Conservation (phyloP, 2,329 filamentous ascomycete species). For the Talaromyces sp. region DNA sequence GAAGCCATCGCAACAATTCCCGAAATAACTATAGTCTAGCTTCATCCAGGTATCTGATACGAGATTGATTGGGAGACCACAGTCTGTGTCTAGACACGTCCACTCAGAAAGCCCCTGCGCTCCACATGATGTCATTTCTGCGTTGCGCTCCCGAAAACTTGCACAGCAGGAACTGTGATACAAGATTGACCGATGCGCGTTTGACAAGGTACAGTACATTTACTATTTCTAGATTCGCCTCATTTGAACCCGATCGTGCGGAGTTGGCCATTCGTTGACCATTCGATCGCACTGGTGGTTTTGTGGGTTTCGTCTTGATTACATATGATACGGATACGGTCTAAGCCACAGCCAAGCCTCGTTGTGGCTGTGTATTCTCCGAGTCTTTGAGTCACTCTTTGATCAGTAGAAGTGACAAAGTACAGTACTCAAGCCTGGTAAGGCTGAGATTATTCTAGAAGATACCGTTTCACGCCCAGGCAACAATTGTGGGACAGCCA, state of each 20-base stretch:
- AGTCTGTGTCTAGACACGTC: background rate
- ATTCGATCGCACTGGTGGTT: too few species aligned
- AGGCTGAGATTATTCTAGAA: too few species aligned
- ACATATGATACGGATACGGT: background rate
- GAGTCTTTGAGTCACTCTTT: background rate
- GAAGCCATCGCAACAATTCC: background rate
- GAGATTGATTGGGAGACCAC: background rate
- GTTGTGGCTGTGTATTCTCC: background rate
- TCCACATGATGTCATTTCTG: conserved; percentile 14
- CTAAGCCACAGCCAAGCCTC: background rate
- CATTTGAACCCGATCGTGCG: too few species aligned
- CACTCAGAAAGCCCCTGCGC: background rate
- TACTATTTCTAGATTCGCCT: background rate
- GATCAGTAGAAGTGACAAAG: too few species aligned
- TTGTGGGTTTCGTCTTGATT: too few species aligned
- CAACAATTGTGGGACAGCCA: too few species aligned
- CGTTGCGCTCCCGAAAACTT: background rate
- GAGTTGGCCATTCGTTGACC: too few species aligned
- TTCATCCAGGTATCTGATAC: conserved; percentile 1
- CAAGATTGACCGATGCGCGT: background rate
- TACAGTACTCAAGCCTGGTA: too few species aligned
- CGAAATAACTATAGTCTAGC: background rate
- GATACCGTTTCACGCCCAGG: too few species aligned
- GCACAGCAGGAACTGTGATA: background rate
- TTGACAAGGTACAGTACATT: background rate